These are phyloP conservation scores for Colletotrichum shisoi DNA, from an alignment of 2,329 filamentous ascomycete species.

Conservation along the genomic window DNA sequence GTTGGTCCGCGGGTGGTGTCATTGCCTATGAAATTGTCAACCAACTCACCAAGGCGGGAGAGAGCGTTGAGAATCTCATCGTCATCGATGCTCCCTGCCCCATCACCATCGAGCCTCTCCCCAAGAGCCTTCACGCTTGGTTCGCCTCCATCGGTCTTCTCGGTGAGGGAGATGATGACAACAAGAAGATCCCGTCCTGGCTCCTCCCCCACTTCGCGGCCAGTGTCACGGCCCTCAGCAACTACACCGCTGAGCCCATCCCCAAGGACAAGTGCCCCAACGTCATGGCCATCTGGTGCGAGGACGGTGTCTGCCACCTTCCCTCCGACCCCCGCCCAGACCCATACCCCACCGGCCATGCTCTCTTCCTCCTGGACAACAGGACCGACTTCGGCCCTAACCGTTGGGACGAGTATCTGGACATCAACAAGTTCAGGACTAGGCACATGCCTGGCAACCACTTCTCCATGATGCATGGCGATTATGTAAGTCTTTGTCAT, in stretches of 20 bases:
- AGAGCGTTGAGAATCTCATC: conserved; percentile 66
- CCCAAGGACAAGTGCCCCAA: conserved; percentile 66
- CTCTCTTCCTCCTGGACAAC: conserved; percentile 76
- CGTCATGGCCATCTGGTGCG: conserved; percentile 73
- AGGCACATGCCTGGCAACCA: conserved; percentile 76
- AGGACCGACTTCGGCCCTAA: conserved; percentile 75
- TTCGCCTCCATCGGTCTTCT: conserved; percentile 76
- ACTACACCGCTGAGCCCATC: conserved; percentile 72
- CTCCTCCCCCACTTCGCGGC: conserved; percentile 76
- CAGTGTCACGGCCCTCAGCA: conserved; percentile 71
- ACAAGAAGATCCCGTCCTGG: conserved; percentile 72
- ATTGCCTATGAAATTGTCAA: conserved; percentile 73
- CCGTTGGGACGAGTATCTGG: conserved; percentile 72
- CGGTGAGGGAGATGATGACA: conserved; percentile 63
- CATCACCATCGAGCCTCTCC: conserved; percentile 72
- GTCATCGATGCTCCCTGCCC: conserved; percentile 74
- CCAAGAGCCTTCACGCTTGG: conserved; percentile 71
- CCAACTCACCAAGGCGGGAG: conserved; percentile 65
- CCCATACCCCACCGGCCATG: conserved; percentile 66
- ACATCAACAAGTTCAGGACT: conserved; percentile 67
- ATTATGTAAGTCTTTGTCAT: conserved; percentile 47
- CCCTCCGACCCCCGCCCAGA: conserved; percentile 71
- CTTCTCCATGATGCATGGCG: conserved; percentile 78
- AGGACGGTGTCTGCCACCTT: conserved; percentile 74
- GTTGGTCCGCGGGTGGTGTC: conserved; percentile 81